phyloP scores from a whole-genome alignment of 495 filamentous ascomycete species.

The Pseudomonodictys pantanalensis region DNA sequence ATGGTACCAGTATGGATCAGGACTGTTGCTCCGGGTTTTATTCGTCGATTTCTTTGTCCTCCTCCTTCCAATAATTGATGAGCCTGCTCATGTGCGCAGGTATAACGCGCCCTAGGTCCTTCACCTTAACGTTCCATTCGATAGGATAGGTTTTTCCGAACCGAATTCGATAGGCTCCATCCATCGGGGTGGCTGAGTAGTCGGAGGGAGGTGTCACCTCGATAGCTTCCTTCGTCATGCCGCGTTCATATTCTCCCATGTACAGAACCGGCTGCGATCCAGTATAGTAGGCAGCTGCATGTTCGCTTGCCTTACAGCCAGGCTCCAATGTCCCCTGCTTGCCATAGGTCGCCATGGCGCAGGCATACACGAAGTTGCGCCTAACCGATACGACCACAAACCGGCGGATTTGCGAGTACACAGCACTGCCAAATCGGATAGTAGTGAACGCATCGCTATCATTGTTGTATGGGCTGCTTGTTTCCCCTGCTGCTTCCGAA shows the following conservation, averaged over 20 bases:
- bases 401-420: constrained; percentile 26
- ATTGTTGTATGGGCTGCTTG: constrained; percentile 8
- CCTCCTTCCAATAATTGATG: background rate
- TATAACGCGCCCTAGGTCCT: constrained; percentile 39
- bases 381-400: constrained; percentile 25
- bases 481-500: no score
- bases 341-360: constrained; percentile 44
- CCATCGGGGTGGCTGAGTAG: background rate
- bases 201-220: background rate
- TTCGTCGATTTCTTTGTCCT: background rate
- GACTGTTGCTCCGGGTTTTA: no score
- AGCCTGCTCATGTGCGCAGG: constrained; percentile 22
- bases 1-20: no score
- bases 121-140: constrained; percentile 21
- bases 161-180: constrained; percentile 1
- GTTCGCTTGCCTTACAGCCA: constrained; percentile 38
- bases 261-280: constrained; percentile 17
- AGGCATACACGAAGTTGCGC: constrained; percentile 14
- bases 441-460: constrained; percentile 1
- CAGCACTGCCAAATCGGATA: constrained; percentile 2
- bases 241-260: background rate
- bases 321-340: constrained; percentile 38
- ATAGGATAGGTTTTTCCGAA: no score
- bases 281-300: constrained; percentile 44
- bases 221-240: constrained; percentile 16